A percentile compares a stretch with the other conserved stretches of the same genome.
phyloP scores from a whole-genome alignment of 139 green algal genomes.

The Asterochloris sp. region DNA sequence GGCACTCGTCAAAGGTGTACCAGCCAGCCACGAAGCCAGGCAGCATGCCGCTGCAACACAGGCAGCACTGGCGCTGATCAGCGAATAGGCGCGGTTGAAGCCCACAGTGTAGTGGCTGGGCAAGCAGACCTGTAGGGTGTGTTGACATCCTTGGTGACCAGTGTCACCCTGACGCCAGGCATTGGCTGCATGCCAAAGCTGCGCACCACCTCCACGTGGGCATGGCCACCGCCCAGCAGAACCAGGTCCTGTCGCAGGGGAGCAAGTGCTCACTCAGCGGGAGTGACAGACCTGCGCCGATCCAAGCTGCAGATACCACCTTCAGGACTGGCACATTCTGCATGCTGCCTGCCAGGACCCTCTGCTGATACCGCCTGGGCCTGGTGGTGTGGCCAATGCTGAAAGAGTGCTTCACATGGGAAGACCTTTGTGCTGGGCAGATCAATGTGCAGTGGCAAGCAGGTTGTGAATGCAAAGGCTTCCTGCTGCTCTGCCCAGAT shows the following conservation, averaged over 20 bases:
- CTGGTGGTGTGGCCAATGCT: no score
- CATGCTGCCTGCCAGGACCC: no score
- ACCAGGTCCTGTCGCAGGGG: conserved; percentile 72
- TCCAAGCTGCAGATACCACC: not conserved
- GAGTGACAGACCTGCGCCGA: not conserved
- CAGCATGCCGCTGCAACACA: conserved; percentile 88
- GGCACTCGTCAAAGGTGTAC: conserved; percentile 89
- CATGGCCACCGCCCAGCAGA: conserved; percentile 82
- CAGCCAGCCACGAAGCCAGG: conserved; percentile 88
- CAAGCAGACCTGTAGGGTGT: conserved; percentile 86
- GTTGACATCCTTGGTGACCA: conserved; percentile 77
- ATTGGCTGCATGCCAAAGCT: conserved; percentile 75
- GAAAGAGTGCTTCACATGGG: no score
- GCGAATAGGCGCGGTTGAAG: no score
- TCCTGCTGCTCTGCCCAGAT: no score
- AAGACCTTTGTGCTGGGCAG: no score
- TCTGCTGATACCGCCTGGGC: no score
- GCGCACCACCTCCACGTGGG: conserved; percentile 73
- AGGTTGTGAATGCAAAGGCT: no score
- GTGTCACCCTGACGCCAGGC: conserved; percentile 78
- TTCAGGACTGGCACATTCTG: not conserved
- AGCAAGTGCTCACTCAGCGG: not conserved
- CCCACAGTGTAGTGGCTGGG: no score
- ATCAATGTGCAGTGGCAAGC: no score
- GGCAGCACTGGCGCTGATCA: not conserved